These are phyloP conservation scores for Suillus spraguei DNA, from an alignment of 768 basidiomycete species.

Conservation along the genomic window DNA sequence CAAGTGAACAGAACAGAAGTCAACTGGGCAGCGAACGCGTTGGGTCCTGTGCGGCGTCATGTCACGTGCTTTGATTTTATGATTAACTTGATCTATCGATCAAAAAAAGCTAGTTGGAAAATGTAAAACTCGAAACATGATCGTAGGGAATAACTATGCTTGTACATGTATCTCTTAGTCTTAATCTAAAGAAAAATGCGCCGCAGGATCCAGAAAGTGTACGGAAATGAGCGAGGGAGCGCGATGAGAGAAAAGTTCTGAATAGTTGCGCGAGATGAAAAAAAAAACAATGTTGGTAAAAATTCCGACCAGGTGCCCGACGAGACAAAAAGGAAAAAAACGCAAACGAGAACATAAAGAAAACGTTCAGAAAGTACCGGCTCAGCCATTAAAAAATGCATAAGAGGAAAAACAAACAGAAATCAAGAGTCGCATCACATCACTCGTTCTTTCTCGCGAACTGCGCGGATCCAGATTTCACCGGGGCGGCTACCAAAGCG, in stretches of 20 bases:
- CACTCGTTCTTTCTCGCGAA: constrained; percentile 66
- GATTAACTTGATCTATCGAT: background rate
- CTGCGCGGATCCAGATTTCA: constrained; percentile 71
- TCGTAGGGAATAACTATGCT: constrained; percentile 8
- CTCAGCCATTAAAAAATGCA: constrained; percentile 7
- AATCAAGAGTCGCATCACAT: constrained; percentile 33
- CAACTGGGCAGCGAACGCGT: too few relatives aligned
- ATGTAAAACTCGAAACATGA: background rate
- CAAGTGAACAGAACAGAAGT: too few relatives aligned
- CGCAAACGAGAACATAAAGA: background rate
- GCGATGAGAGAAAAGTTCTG: background rate
- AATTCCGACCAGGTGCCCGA: constrained; percentile 4
- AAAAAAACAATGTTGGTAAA: background rate
- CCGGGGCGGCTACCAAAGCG: constrained; percentile 58
- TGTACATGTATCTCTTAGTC: background rate
- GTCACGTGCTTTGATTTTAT: constrained; percentile 11
- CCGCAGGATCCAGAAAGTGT: background rate
- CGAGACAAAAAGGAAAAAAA: background rate
- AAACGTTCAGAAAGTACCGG: background rate
- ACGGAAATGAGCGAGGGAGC: background rate
- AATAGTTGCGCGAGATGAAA: background rate
- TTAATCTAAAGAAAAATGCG: background rate
- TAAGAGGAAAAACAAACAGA: background rate
- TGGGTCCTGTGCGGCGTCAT: background rate
- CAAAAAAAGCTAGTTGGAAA: constrained; percentile 1